Evolutionary conservation across 2,329 filamentous ascomycete species (phyloP).

Genomic region (Epichloe glyceriae): DNA sequence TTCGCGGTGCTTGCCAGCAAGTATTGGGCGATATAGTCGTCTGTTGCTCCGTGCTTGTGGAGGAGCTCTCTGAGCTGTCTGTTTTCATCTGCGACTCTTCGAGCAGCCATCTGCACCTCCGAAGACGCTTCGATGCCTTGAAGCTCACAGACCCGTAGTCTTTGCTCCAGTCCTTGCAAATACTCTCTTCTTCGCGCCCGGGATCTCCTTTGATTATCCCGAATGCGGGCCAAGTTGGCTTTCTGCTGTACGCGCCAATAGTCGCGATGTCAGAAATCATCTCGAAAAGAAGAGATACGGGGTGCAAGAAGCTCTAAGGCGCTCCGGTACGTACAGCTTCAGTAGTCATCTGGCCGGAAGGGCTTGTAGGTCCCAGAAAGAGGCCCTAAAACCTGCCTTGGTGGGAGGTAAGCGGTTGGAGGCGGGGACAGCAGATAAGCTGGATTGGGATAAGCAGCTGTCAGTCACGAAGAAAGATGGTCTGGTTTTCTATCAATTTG

Average conservation of each 20-base stretch:
- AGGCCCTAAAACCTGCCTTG: neutral
- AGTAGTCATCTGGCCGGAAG: constrained; percentile 11
- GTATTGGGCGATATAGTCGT: constrained; percentile 38
- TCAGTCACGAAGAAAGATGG: neutral
- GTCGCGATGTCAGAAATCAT: neutral
- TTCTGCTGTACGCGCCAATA: constrained; percentile 18
- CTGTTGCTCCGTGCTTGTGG: constrained; percentile 40
- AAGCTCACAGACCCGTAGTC: constrained; percentile 46
- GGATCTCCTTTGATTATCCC: constrained; percentile 67
- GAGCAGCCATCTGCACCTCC: constrained; percentile 60
- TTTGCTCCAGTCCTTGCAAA: constrained; percentile 53
- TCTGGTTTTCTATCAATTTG: neutral
- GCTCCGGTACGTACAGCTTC: constrained; percentile 10
- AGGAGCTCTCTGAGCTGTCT: constrained; percentile 47
- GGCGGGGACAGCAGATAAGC: neutral
- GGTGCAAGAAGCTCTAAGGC: neutral
- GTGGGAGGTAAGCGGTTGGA: neutral
- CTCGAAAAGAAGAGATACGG: neutral
- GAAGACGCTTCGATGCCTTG: constrained; percentile 53
- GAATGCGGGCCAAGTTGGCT: constrained; percentile 41
- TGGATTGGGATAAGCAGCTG: neutral
- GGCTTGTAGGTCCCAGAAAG: neutral
- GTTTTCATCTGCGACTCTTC: constrained; percentile 59
- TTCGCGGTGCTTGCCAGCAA: constrained; percentile 14
- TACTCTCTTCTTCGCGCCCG: constrained; percentile 64